Evolutionary conservation across 345 rosid species (phyloP).

Genomic region (Euphorbia tirucalli): DNA sequence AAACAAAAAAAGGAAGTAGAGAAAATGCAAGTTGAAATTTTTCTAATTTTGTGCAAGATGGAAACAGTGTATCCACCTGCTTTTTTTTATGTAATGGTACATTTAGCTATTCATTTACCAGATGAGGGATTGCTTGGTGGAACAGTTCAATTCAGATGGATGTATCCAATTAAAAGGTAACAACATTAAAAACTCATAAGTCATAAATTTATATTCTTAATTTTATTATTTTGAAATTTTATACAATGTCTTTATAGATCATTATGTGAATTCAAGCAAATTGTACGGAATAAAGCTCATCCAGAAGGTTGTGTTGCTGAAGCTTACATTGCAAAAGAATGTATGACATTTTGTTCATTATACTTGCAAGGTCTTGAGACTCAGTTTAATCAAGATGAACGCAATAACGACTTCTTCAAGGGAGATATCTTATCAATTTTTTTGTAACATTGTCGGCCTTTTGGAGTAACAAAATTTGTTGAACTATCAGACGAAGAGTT

Average conservation of each 20-base stretch:
- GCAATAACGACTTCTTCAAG: background rate
- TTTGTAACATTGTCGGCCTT: background rate
- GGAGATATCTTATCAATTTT: background rate
- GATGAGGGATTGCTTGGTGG: background rate
- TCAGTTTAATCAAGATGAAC: background rate
- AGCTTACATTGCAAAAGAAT: too few relatives aligned
- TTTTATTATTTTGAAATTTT: background rate
- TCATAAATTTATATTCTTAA: too few relatives aligned
- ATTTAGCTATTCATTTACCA: background rate
- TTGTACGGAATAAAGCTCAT: too few relatives aligned
- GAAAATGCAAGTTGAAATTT: background rate
- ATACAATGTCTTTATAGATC: background rate
- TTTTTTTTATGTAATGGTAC: background rate
- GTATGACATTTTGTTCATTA: too few relatives aligned
- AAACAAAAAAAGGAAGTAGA: background rate
- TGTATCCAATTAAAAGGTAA: background rate
- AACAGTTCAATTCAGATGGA: background rate
- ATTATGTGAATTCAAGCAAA: background rate
- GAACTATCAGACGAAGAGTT: background rate
- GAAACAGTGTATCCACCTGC: too few relatives aligned
- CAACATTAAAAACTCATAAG: too few relatives aligned
- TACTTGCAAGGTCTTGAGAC: slow-evolving; percentile 7
- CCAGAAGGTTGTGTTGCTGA: too few relatives aligned
- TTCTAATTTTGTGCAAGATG: background rate
- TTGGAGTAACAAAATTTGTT: background rate